phyloP scores from a whole-genome alignment of 106 monocot genomes.

The Acanthochlamys bracteata region DNA sequence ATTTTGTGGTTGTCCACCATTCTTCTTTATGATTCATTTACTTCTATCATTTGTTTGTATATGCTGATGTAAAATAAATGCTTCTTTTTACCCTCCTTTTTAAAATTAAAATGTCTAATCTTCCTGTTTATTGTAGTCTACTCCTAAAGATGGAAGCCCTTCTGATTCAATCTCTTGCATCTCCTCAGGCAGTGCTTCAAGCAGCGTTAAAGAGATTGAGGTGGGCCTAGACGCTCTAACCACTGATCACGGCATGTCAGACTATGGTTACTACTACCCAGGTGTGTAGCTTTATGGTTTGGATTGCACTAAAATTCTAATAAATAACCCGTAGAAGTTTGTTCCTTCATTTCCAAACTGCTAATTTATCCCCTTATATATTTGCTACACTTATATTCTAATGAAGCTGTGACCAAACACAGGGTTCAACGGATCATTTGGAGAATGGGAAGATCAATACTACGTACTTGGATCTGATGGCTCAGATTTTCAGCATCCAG shows the following conservation, averaged over 20 bases:
- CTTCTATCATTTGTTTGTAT: no score
- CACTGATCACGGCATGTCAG: slow-evolving; percentile 37
- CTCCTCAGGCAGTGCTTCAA: slow-evolving; percentile 48
- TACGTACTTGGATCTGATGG: slow-evolving; percentile 34
- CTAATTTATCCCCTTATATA: background rate
- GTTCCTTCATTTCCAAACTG: no score
- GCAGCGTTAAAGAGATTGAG: slow-evolving; percentile 52
- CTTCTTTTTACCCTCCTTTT: background rate
- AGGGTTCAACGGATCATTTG: slow-evolving; percentile 4
- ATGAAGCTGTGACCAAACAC: background rate
- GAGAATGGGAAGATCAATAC: slow-evolving; percentile 41
- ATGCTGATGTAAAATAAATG: background rate
- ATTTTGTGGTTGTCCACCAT: no score
- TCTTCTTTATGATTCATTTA: no score
- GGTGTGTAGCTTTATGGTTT: slow-evolving; percentile 22
- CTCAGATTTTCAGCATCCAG: slow-evolving; percentile 36
- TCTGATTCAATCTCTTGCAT: slow-evolving; percentile 67
- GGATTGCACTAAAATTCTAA: no score
- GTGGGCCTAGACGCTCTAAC: slow-evolving; percentile 39
- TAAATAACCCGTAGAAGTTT: no score
- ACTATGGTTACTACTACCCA: slow-evolving; percentile 79
- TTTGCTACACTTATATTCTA: background rate
- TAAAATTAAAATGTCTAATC: background rate
- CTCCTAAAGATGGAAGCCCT: slow-evolving; percentile 37
- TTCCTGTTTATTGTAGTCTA: slow-evolving; percentile 12